Conservation (phyloP, 345 rosid genomes). For the Moricandia arvensis region DNA sequence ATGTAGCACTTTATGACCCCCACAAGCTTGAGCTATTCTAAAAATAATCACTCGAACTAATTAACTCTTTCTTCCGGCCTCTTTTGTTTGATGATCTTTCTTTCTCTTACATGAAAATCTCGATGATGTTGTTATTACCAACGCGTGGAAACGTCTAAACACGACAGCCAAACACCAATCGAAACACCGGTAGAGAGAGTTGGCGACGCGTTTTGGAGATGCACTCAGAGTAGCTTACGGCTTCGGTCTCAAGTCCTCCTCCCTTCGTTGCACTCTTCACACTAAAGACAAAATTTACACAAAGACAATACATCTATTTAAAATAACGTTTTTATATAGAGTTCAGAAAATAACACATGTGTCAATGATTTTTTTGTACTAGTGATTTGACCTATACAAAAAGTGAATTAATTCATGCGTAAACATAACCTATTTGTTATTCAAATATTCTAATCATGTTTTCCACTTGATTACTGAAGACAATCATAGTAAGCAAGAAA, state of each 20-base stretch:
- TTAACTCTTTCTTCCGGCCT: background rate
- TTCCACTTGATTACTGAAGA: slow-evolving; percentile 28
- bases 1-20: too few species aligned
- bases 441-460: slow-evolving; percentile 5
- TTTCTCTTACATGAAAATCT: background rate
- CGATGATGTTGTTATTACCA: slow-evolving; percentile 13
- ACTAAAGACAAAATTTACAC: slow-evolving; percentile 3
- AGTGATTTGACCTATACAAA: slow-evolving; percentile 27
- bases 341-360: background rate
- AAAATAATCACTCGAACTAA: background rate
- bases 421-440: background rate
- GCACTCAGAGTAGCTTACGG: slow-evolving; percentile 36
- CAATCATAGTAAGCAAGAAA: background rate
- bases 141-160: slow-evolving; percentile 14
- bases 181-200: background rate
- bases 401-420: slow-evolving; percentile 9
- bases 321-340: background rate
- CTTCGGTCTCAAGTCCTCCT: slow-evolving; percentile 20
- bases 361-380: slow-evolving; percentile 21
- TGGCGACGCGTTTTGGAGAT: background rate
- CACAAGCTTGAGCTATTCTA: too few species aligned
- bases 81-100: background rate
- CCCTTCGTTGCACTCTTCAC: slow-evolving; percentile 36
- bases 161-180: background rate
- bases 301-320: background rate